Percentiles rank a stretch among this genome's conserved stretches.
Conservation (phyloP, 148 eudicot species). For the Hydrangea macrophylla region DNA sequence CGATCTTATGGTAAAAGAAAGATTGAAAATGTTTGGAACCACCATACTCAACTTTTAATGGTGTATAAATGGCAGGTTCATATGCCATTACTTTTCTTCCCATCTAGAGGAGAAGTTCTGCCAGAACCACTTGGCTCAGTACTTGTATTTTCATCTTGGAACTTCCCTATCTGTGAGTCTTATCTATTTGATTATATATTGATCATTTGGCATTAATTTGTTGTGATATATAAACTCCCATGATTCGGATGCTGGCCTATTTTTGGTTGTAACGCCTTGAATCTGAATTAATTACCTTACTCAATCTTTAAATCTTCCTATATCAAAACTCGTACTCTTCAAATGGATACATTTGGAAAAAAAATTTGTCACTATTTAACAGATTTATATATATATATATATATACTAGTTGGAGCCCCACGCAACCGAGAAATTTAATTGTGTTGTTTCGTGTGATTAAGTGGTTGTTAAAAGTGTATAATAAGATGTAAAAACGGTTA, state of each 20-base stretch:
- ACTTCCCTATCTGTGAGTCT: slow-evolving; percentile 25
- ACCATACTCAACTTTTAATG: background rate
- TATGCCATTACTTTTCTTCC: slow-evolving; percentile 22
- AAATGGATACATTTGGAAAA: no score
- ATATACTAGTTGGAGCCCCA: no score
- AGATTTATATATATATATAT: no score
- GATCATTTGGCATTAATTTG: background rate
- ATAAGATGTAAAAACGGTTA: no score
- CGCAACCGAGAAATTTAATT: no score
- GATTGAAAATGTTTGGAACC: no score
- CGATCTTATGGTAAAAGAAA: no score
- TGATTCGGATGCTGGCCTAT: background rate
- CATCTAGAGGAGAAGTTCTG: slow-evolving; percentile 21
- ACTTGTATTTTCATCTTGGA: slow-evolving; percentile 25
- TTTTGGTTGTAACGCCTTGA: no score
- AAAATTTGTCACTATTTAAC: no score
- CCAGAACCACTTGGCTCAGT: slow-evolving; percentile 27
- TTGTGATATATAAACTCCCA: background rate
- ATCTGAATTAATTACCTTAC: background rate
- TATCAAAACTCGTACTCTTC: background rate
- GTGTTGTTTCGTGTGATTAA: no score
- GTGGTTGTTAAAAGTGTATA: no score
- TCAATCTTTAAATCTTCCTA: background rate
- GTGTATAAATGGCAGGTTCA: slow-evolving; percentile 11
- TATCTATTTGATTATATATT: background rate